A percentile compares a stretch with the other conserved stretches of the same genome.
Conservation (phyloP, 495 filamentous ascomycete genomes). For the Penicillium steckii region DNA sequence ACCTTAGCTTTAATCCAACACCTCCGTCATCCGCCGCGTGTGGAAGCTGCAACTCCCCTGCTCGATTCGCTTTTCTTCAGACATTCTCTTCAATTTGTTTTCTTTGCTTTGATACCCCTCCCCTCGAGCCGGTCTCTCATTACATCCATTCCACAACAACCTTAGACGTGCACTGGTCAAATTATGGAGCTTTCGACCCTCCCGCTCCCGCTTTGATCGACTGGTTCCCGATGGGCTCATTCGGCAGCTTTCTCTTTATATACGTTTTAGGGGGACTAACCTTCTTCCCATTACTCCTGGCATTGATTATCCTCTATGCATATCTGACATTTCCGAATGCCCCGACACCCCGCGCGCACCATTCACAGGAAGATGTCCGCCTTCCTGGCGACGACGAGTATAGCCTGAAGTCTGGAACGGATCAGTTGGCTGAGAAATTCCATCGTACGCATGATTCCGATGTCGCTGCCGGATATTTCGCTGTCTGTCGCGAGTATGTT, state of each 20-base stretch:
- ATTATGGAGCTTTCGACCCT: constrained; percentile 38
- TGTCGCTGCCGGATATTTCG: constrained; percentile 90
- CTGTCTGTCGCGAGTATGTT: constrained; percentile 88
- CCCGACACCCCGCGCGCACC: constrained; percentile 35
- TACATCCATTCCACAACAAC: constrained; percentile 10
- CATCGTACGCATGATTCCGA: constrained; percentile 67
- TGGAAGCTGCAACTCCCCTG: constrained; percentile 27
- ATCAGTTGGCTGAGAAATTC: constrained; percentile 54
- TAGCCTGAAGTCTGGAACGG: constrained; percentile 48
- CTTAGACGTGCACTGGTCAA: constrained; percentile 7
- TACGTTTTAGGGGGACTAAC: constrained; percentile 91
- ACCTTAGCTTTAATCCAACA: constrained; percentile 2
- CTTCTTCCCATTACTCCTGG: constrained; percentile 75
- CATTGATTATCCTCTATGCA: constrained; percentile 62
- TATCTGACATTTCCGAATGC: constrained; percentile 63
- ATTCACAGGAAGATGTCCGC: constrained; percentile 34
- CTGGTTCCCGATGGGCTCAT: constrained; percentile 60
- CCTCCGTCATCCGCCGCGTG: constrained; percentile 20
- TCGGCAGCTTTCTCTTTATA: constrained; percentile 66
- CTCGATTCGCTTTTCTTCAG: constrained; percentile 7
- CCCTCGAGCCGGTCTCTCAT: constrained; percentile 21
- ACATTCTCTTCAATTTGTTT: not conserved
- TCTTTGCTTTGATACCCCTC: constrained; percentile 6
- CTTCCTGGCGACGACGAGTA: constrained; percentile 47
- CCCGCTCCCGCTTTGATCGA: constrained; percentile 33